Percentiles rank a stretch among this genome's conserved stretches.
Evolutionary conservation across 305 asterid genomes (phyloP).

Genomic region (Withania somnifera): DNA sequence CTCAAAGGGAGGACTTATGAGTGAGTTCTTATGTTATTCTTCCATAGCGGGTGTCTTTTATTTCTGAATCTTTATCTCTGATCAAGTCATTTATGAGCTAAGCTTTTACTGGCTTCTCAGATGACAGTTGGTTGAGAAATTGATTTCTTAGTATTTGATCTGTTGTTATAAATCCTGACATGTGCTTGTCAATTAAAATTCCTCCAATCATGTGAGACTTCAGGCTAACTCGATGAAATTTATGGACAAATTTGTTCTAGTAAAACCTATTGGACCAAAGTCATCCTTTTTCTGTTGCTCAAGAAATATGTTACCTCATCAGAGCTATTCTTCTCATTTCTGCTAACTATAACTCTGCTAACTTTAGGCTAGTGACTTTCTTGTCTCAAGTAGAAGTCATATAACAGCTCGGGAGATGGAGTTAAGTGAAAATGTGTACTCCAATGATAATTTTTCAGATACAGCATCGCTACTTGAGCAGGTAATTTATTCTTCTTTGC

Average conservation of each 20-base stretch:
- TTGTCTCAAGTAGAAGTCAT: conserved; percentile 58
- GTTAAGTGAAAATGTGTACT: conserved; percentile 57
- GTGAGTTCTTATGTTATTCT: not conserved
- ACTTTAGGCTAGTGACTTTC: conserved; percentile 88
- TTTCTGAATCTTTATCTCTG: not conserved
- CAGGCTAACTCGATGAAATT: not conserved
- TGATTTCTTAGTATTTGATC: not conserved
- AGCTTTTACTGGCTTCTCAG: not conserved
- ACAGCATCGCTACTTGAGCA: conserved; percentile 71
- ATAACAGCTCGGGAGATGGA: conserved; percentile 60
- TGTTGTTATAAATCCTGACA: not conserved
- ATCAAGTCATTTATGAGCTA: not conserved
- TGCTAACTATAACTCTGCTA: conserved; percentile 1
- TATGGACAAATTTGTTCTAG: not conserved
- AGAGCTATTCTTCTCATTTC: not conserved
- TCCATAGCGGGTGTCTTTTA: not conserved
- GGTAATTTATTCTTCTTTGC: conserved; percentile 25
- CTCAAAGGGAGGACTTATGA: not conserved
- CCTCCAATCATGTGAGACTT: not conserved
- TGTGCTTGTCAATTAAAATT: not conserved
- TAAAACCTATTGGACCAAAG: not conserved
- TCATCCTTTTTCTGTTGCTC: not conserved
- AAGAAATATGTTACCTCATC: not conserved
- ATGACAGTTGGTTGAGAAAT: not conserved
- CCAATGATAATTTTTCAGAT: conserved; percentile 44